A percentile compares a stretch with the other conserved stretches of the same genome.
Evolutionary conservation across 371 early-diverging fungal genomes (phyloP).

Genomic region (Blakeslea trispora): DNA sequence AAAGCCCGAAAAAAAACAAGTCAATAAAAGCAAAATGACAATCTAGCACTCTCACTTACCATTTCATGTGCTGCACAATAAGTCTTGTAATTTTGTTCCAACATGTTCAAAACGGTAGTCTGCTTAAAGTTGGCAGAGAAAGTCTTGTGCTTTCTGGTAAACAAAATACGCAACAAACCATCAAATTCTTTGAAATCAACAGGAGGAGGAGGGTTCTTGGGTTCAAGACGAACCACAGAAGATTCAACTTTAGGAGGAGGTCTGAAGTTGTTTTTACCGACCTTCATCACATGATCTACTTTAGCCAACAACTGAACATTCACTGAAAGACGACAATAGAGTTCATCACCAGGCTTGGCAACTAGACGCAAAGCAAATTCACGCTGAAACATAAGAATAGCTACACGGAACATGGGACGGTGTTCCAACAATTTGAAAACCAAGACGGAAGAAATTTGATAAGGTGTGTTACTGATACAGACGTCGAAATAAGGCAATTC

Average conservation of each 20-base stretch:
- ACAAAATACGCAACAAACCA: slow-evolving; percentile 94
- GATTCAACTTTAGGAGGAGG: slow-evolving; percentile 99
- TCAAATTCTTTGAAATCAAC: slow-evolving; percentile 98
- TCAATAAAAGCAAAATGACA: not conserved
- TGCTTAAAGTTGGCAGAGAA: slow-evolving; percentile 92
- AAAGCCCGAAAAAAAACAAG: too few species aligned
- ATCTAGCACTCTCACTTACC: slow-evolving; percentile 29
- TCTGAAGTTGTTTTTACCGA: slow-evolving; percentile 97
- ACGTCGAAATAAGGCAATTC: slow-evolving; percentile 99
- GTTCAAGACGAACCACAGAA: slow-evolving; percentile 95
- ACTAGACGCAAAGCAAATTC: slow-evolving; percentile 99
- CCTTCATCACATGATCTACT: slow-evolving; percentile 97
- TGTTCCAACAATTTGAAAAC: slow-evolving; percentile 97
- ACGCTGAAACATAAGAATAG: slow-evolving; percentile 99
- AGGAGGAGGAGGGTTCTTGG: slow-evolving; percentile 91
- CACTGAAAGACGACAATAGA: slow-evolving; percentile 96
- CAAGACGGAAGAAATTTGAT: slow-evolving; percentile 97
- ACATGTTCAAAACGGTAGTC: slow-evolving; percentile 79
- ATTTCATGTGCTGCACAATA: slow-evolving; percentile 77
- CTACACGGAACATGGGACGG: slow-evolving; percentile 90
- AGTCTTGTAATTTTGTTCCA: slow-evolving; percentile 95
- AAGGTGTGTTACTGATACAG: slow-evolving; percentile 99
- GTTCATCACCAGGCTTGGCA: slow-evolving; percentile 92
- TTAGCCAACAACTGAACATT: slow-evolving; percentile 97
- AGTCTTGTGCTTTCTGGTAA: slow-evolving; percentile 96